Evolutionary conservation across 495 filamentous ascomycete species (phyloP).

Genomic region (Massariosphaeria phaeospora): DNA sequence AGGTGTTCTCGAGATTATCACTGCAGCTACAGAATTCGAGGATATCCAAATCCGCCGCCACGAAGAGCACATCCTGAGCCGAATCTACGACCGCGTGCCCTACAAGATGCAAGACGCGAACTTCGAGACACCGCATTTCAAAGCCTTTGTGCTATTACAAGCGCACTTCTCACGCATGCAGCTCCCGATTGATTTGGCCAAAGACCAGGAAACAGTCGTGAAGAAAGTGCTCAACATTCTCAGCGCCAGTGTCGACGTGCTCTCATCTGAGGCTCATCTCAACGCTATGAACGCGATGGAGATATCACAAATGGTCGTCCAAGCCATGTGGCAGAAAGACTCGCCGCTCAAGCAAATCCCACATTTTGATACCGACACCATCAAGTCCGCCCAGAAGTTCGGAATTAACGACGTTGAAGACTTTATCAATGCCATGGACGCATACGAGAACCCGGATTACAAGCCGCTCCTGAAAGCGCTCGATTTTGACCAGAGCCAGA

Average conservation of each 20-base stretch:
- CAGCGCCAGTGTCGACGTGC: constrained; percentile 87
- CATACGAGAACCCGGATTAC: constrained; percentile 79
- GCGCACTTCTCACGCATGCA: constrained; percentile 98
- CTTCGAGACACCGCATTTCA: constrained; percentile 96
- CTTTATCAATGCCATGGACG: constrained; percentile 98
- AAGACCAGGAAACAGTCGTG: constrained; percentile 88
- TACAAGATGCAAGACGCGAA: constrained; percentile 85
- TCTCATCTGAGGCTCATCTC: constrained; percentile 91
- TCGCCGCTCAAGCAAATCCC: constrained; percentile 96
- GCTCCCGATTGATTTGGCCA: constrained; percentile 90
- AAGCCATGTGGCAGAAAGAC: constrained; percentile 98
- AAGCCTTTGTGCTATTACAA: constrained; percentile 91
- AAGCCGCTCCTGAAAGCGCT: constrained; percentile 67
- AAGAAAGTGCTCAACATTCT: constrained; percentile 81
- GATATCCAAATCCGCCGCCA: constrained; percentile 90
- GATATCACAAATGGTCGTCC: constrained; percentile 98
- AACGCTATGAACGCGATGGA: constrained; percentile 99
- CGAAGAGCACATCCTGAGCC: constrained; percentile 80
- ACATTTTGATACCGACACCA: constrained; percentile 77
- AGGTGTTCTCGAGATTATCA: constrained; percentile 93
- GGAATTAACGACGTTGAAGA: constrained; percentile 90
- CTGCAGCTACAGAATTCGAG: constrained; percentile 94
- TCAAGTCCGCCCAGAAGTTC: constrained; percentile 75
- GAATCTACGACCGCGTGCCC: constrained; percentile 88
- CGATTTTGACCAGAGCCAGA: constrained; percentile 72